Percentiles rank a stretch among this genome's conserved stretches.
These are phyloP conservation scores for Areca catechu DNA, from an alignment of 176 grass and related monocot genomes.

Conservation along the genomic window DNA sequence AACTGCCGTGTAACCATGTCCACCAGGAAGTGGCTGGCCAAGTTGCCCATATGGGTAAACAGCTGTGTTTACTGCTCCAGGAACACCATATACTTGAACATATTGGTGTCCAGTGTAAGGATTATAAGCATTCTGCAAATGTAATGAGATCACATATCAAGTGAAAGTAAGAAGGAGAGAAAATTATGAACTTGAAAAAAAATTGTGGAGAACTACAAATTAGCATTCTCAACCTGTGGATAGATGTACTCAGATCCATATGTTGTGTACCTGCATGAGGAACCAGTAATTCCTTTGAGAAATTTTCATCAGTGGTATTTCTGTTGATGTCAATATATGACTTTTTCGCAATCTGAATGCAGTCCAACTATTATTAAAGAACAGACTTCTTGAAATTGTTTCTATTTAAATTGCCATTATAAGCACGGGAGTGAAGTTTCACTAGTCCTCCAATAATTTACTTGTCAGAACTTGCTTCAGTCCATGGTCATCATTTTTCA, in stretches of 20 bases:
- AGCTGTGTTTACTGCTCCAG: constrained; percentile 38
- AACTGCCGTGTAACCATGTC: constrained; percentile 41
- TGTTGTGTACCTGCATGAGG: constrained; percentile 43
- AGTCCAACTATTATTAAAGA: no score
- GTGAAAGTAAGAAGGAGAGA: constrained; percentile 7
- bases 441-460: no score
- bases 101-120: constrained; percentile 62
- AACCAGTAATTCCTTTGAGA: constrained; percentile 8
- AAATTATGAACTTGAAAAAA: not conserved
- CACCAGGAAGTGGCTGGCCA: constrained; percentile 34
- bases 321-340: no score
- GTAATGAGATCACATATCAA: constrained; percentile 42
- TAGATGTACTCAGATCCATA: constrained; percentile 66
- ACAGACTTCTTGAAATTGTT: no score
- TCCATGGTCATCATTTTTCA: no score
- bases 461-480: no score
- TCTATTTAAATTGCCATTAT: no score
- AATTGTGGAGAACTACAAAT: not conserved
- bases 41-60: constrained; percentile 69
- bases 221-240: constrained; percentile 50
- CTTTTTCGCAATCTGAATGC: no score
- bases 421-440: no score
- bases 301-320: no score
- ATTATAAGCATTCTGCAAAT: constrained; percentile 66
- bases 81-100: constrained; percentile 45